These are phyloP conservation scores for Aspergillus japonicus DNA, from an alignment of 2,329 filamentous ascomycete genomes.

Conservation along the genomic window DNA sequence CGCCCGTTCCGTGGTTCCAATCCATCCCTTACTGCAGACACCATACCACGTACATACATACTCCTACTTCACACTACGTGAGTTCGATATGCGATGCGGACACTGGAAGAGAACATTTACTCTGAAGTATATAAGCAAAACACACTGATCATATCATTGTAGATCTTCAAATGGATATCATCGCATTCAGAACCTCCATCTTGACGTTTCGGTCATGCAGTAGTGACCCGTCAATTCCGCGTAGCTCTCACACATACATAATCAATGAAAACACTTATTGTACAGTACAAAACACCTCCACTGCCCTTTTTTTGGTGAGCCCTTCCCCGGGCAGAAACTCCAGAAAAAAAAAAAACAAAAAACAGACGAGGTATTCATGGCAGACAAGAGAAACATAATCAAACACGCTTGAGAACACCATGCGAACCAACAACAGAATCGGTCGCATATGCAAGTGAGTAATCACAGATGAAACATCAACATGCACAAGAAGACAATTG, in stretches of 20 bases:
- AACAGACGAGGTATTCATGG: constrained; percentile 1
- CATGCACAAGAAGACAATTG: background rate
- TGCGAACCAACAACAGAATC: background rate
- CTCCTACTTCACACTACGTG: too few species aligned
- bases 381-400: constrained; percentile 1
- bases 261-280: background rate
- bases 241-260: background rate
- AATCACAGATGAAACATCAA: background rate
- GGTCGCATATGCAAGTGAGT: constrained; percentile 7
- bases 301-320: background rate
- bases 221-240: background rate
- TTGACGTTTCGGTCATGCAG: background rate
- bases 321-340: background rate
- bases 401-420: constrained; percentile 1
- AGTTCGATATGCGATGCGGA: too few species aligned
- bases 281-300: constrained; percentile 6
- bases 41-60: too few species aligned
- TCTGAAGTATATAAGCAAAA: too few species aligned
- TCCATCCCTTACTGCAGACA: too few species aligned
- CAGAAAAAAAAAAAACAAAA: background rate
- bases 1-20: constrained; percentile 9
- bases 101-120: too few species aligned
- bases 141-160: background rate
- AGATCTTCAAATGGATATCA: constrained; percentile 2
- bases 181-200: constrained; percentile 1